Evolutionary conservation across 2,329 filamentous ascomycete species (phyloP).

Genomic region (Claviceps sp.): DNA sequence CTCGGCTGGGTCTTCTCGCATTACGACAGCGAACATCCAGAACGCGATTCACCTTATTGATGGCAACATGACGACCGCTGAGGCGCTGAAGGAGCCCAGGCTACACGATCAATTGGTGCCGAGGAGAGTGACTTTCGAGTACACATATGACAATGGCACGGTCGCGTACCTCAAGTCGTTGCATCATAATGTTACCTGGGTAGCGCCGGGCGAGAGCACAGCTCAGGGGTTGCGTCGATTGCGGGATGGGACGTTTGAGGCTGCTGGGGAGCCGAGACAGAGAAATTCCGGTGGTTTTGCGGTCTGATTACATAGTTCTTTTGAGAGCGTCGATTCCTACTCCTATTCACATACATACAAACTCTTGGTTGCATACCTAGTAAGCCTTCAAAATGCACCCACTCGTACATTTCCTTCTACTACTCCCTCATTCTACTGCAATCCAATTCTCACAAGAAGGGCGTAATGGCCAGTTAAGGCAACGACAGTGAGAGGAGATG

Average conservation of each 20-base stretch:
- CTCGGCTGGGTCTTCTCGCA: constrained; percentile 69
- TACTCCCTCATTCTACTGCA: too few relatives aligned
- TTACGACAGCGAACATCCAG: constrained; percentile 74
- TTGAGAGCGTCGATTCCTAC: neutral
- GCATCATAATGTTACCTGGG: constrained; percentile 65
- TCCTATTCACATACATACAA: too few relatives aligned
- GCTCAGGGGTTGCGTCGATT: constrained; percentile 59
- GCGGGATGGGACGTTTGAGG: constrained; percentile 57
- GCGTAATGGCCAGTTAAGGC: too few relatives aligned
- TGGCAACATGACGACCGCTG: constrained; percentile 40
- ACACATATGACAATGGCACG: constrained; percentile 54
- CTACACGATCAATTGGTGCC: constrained; percentile 77
- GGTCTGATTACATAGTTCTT: constrained; percentile 20
- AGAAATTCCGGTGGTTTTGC: constrained; percentile 54
- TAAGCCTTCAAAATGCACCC: too few relatives aligned
- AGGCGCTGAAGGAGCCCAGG: constrained; percentile 55
- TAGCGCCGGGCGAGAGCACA: constrained; percentile 50
- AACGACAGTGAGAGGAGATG: too few relatives aligned
- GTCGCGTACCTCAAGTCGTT: constrained; percentile 50
- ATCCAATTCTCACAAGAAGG: too few relatives aligned
- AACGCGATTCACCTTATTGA: constrained; percentile 65
- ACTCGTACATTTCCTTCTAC: too few relatives aligned
- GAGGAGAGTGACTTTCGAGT: constrained; percentile 56
- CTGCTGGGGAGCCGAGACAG: constrained; percentile 73
- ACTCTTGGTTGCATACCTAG: too few relatives aligned